Evolutionary conservation across 2,329 filamentous ascomycete genomes (phyloP), one percentile per base, ranked within the genome.

Genomic region (Nectriaceae sp.): DNA sequence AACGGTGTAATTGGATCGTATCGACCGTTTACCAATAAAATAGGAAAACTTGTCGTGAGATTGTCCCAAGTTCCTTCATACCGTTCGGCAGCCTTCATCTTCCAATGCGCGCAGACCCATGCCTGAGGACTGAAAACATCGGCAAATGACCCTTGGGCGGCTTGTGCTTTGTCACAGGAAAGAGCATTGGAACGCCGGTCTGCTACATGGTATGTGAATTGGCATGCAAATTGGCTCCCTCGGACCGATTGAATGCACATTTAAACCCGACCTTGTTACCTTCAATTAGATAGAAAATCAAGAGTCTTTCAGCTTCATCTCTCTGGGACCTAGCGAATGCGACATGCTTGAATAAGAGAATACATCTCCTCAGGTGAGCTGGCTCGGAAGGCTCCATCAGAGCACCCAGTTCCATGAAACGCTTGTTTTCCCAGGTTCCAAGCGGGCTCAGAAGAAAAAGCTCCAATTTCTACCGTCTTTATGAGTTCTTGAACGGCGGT

Each of bases 41-140:
- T 41, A 0, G 69, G 65, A n/a, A n/a, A n/a, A 15, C 64, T 65
- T 44, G 53, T 63, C 0, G 68, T 66, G 46, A 60, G 64, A 35
- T 63, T 63, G 16, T 47, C 47, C 40, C 72, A 70, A 40, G 65
- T 60, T 0, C 62, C 67, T 2, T 45, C 54, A 39, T 69, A 70
- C 15, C 61, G 57, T 53, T 72, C 71, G 38, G 66, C 68, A 10
- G 72, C 66, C 4, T 65, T 59, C 8, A 71, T 48, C 19, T 54
- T 60, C 73, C 72, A 76, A 50, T 67, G 66, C 1, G 65, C 65
- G 54, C 73, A 75, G 1, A 44, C 40, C 41, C n/a, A n/a, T n/a
- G n/a, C n/a, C n/a, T n/a, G n/a, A n/a, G n/a, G n/a, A n/a, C 66
- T 54, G 21, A 54, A 40, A 3, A 56, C 3, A 5, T 3, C 3